These are phyloP conservation scores for Limtongia smithiae DNA, from an alignment of 805 yeast genomes.

Conservation along the genomic window DNA sequence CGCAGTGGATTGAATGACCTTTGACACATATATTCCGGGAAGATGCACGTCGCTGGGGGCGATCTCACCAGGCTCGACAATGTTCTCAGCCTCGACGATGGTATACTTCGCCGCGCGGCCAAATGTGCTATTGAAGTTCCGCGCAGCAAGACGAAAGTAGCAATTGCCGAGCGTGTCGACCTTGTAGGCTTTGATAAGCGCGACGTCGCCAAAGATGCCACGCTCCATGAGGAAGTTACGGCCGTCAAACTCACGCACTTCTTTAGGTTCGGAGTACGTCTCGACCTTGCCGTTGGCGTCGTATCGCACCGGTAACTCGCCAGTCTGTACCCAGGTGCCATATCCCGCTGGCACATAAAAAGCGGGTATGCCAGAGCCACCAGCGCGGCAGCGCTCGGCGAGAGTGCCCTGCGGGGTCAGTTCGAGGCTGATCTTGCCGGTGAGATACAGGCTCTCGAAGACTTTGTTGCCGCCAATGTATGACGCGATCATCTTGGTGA, in stretches of 20 bases:
- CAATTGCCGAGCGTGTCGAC: constrained; percentile 51
- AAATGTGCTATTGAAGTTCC: constrained; percentile 46
- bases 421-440: constrained; percentile 47
- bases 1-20: constrained; percentile 43
- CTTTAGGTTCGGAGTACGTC: constrained; percentile 42
- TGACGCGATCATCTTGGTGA: constrained; percentile 46
- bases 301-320: constrained; percentile 46
- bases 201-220: constrained; percentile 46
- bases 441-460: constrained; percentile 42
- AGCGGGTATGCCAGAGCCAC: constrained; percentile 50
- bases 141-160: constrained; percentile 47
- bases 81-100: constrained; percentile 51
- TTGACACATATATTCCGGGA: constrained; percentile 46
- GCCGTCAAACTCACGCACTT: constrained; percentile 45
- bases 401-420: constrained; percentile 52
- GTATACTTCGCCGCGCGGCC: constrained; percentile 47
- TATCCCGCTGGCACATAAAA: constrained; percentile 50
- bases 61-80: constrained; percentile 47
- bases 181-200: constrained; percentile 47
- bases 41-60: constrained; percentile 47
- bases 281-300: constrained; percentile 40
- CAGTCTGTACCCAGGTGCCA: constrained; percentile 51
- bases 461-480: constrained; percentile 44
- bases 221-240: constrained; percentile 44
- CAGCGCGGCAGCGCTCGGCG: constrained; percentile 49